Percentiles rank a stretch among this genome's conserved stretches.
Conservation (phyloP, 73 alveolate species). For the Breviolum minutum region DNA sequence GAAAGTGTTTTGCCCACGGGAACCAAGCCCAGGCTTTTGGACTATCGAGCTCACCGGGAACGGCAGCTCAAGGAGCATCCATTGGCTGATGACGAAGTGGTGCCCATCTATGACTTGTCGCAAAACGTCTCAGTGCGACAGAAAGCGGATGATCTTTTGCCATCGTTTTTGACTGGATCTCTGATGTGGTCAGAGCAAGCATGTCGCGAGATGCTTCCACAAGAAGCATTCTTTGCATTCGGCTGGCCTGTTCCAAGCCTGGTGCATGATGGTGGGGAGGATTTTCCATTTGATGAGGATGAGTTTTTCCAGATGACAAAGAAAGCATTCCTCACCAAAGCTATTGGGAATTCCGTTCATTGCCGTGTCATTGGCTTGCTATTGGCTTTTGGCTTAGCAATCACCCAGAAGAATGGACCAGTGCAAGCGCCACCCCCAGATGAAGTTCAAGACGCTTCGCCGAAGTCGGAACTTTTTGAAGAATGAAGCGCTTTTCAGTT, state of each 20-base stretch:
- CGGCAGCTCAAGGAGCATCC: background rate
- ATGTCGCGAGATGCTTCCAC: background rate
- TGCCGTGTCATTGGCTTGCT: background rate
- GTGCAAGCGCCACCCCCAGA: no score
- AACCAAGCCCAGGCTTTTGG: background rate
- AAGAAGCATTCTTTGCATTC: background rate
- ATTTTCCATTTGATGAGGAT: background rate
- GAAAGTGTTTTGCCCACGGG: background rate
- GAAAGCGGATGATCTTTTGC: background rate
- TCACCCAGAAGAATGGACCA: background rate
- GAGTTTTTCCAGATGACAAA: background rate
- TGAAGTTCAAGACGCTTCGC: background rate
- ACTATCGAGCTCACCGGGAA: background rate
- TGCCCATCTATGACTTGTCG: background rate
- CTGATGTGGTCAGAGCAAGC: background rate
- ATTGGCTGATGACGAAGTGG: background rate
- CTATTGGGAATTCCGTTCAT: background rate
- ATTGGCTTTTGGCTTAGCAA: background rate
- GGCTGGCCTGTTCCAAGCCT: background rate
- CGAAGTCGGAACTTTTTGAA: no score
- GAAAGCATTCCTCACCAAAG: background rate
- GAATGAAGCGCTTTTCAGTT: no score
- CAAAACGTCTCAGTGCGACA: background rate
- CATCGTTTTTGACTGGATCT: background rate
- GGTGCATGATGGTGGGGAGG: background rate